Conservation (phyloP, 257 asterid genomes). For the Plectranthus barbatus region DNA sequence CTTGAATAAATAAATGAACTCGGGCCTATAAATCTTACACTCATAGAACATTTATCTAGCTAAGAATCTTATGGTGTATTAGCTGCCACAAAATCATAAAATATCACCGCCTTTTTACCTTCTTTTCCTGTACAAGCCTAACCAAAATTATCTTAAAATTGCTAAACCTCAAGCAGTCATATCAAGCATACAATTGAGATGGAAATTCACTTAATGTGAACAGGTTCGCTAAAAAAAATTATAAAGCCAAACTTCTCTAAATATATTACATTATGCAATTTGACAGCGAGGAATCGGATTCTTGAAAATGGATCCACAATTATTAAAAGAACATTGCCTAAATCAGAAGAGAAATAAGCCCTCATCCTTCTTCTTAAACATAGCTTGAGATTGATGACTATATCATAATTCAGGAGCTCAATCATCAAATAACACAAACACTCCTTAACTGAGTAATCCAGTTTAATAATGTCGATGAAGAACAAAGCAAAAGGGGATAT, state of each 20-base stretch:
- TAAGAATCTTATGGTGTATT: background rate
- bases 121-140: background rate
- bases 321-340: background rate
- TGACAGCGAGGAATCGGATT: background rate
- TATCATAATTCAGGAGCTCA: background rate
- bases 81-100: background rate
- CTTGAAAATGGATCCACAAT: background rate
- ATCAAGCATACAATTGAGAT: too few species aligned
- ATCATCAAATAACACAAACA: conserved; percentile 2
- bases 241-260: background rate
- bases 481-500: background rate
- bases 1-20: background rate
- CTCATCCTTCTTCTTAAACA: background rate
- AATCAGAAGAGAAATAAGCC: background rate
- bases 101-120: background rate
- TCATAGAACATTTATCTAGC: background rate
- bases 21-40: background rate
- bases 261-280: background rate
- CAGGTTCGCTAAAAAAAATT: background rate
- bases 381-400: background rate
- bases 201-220: too few species aligned
- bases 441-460: background rate
- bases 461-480: conserved; percentile 31
- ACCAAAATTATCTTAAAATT: background rate
- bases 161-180: too few species aligned